Evolutionary conservation across 208 protist species (phyloP).

Genomic region (Crithidia expoeki): DNA sequence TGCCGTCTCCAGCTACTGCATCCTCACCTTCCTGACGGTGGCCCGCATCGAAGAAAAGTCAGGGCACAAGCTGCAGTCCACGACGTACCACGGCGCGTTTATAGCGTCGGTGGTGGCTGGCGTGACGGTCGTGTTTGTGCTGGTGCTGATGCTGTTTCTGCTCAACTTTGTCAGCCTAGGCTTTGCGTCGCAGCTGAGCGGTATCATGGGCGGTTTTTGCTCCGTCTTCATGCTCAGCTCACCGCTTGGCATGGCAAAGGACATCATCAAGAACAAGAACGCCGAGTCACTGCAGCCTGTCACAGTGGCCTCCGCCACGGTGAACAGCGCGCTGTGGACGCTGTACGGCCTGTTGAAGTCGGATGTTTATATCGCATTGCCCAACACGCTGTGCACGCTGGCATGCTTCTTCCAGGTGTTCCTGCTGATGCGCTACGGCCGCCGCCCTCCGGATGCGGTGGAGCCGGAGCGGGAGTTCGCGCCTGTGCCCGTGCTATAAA

Average conservation of each 20-base stretch:
- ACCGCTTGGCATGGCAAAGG: constrained; percentile 51
- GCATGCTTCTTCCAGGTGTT: constrained; percentile 61
- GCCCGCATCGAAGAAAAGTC: constrained; percentile 36
- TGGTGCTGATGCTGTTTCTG: constrained; percentile 43
- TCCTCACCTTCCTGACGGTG: constrained; percentile 25
- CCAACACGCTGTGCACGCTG: constrained; percentile 51
- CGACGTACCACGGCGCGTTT: constrained; percentile 42
- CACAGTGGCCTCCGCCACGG: constrained; percentile 45
- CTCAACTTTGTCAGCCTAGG: constrained; percentile 24
- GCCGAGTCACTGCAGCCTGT: constrained; percentile 59
- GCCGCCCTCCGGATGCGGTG: constrained; percentile 27
- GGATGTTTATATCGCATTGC: constrained; percentile 54
- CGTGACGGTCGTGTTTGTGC: constrained; percentile 7
- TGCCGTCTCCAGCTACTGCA: constrained; percentile 58
- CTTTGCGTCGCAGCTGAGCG: constrained; percentile 39
- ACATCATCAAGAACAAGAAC: constrained; percentile 68
- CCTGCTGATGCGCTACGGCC: constrained; percentile 59
- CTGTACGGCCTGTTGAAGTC: constrained; percentile 51
- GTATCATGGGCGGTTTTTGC: constrained; percentile 49
- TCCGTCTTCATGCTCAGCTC: constrained; percentile 75
- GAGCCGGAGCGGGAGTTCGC: constrained; percentile 17
- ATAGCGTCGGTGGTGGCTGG: constrained; percentile 11
- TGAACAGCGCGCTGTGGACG: constrained; percentile 66
- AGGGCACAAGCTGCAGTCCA: constrained; percentile 38
- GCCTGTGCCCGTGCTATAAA: constrained; percentile 21